A percentile compares a stretch with the other conserved stretches of the same genome.
Conservation (phyloP, 805 yeast species). For the Kazachstania africana region DNA sequence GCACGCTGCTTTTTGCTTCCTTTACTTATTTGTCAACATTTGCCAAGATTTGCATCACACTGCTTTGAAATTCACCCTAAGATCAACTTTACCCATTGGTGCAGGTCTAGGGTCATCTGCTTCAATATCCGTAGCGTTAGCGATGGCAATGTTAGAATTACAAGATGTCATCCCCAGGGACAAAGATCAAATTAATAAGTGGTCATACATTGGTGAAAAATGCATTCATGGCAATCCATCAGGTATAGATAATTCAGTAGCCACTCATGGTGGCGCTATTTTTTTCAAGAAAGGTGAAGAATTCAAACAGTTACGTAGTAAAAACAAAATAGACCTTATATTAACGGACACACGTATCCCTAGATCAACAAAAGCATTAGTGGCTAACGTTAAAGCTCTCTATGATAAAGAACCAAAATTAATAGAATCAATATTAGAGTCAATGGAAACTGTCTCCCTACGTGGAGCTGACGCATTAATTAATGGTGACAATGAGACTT, state of each 20-base stretch:
- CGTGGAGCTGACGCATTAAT: constrained; percentile 20
- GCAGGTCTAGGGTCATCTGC: constrained; percentile 97
- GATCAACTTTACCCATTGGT: constrained; percentile 86
- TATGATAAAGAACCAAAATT: constrained; percentile 41
- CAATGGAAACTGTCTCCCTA: constrained; percentile 60
- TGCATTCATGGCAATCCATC: constrained; percentile 95
- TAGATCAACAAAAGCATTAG: constrained; percentile 74
- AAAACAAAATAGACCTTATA: constrained; percentile 51
- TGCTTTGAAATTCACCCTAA: constrained; percentile 50
- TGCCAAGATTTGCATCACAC: too few relatives aligned
- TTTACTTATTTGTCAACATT: constrained; percentile 57
- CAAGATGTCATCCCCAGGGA: constrained; percentile 26
- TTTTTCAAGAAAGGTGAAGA: constrained; percentile 51
- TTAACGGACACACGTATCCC: constrained; percentile 83
- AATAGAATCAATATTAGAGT: constrained; percentile 47
- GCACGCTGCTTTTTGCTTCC: constrained; percentile 71
- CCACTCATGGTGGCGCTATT: constrained; percentile 93
- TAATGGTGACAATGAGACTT: constrained; percentile 16
- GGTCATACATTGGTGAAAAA: constrained; percentile 90
- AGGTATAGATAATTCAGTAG: constrained; percentile 94
- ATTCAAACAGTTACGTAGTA: constrained; percentile 36
- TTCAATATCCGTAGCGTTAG: constrained; percentile 71
- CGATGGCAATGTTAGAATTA: constrained; percentile 52
- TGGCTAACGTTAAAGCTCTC: constrained; percentile 57
- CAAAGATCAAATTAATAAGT: constrained; percentile 56